Evolutionary conservation across 306 rosid genomes (phyloP).

Genomic region (Acacia confusa): DNA sequence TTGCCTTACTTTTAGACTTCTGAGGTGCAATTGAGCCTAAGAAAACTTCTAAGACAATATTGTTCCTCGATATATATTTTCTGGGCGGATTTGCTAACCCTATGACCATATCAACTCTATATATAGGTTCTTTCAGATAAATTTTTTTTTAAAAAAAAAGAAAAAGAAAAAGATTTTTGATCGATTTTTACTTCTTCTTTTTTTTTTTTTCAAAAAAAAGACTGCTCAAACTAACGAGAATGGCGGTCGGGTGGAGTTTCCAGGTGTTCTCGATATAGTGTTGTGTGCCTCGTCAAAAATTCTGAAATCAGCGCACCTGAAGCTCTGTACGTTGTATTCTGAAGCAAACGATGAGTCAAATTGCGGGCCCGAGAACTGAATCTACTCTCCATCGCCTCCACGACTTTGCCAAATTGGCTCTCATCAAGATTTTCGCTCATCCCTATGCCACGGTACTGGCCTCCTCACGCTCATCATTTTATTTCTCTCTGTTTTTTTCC

Average conservation of each 20-base stretch:
- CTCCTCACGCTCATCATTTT: neutral
- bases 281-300: neutral
- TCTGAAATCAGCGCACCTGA: neutral
- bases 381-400: constrained; percentile 71
- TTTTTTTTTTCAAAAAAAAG: too few relatives aligned
- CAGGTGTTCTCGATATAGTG: neutral
- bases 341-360: constrained; percentile 49
- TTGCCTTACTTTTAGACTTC: too few relatives aligned
- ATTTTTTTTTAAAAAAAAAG: too few relatives aligned
- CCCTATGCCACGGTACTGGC: constrained; percentile 71
- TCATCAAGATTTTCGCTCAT: constrained; percentile 77
- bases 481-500: too few relatives aligned
- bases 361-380: constrained; percentile 50
- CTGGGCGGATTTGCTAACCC: too few relatives aligned
- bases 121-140: too few relatives aligned
- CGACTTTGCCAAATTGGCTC: constrained; percentile 78
- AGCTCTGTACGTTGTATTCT: neutral
- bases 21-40: too few relatives aligned
- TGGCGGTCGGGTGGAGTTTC: neutral
- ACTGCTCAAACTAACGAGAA: neutral
- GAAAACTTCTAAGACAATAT: too few relatives aligned
- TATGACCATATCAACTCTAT: too few relatives aligned
- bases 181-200: too few relatives aligned
- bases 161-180: too few relatives aligned
- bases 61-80: too few relatives aligned